phyloP scores from a whole-genome alignment of 495 filamentous ascomycete species.

The Talaromyces ruber region DNA sequence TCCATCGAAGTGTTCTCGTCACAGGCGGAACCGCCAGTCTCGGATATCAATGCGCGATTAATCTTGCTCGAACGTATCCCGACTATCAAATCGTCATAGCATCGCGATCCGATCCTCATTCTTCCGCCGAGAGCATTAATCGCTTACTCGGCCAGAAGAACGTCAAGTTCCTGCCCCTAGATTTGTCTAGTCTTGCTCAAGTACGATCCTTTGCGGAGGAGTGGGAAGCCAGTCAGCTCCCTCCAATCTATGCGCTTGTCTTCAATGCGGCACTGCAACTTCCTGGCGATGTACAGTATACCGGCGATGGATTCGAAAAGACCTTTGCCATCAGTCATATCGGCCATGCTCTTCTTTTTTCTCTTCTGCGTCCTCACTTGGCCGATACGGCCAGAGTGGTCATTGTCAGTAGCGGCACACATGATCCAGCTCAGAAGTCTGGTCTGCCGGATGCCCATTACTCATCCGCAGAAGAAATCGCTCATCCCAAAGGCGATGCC shows the following conservation, averaged over 20 bases:
- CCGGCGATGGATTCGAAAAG: slow-evolving; percentile 33
- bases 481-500: slow-evolving; percentile 15
- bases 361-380: slow-evolving; percentile 35
- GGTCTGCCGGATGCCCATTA: slow-evolving; percentile 21
- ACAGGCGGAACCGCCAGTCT: slow-evolving; percentile 34
- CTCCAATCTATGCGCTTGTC: slow-evolving; percentile 35
- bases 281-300: slow-evolving; percentile 18
- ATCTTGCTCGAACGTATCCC: slow-evolving; percentile 22
- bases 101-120: slow-evolving; percentile 31
- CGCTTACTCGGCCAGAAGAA: slow-evolving; percentile 20
- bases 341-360: slow-evolving; percentile 43
- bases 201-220: slow-evolving; percentile 28
- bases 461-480: slow-evolving; percentile 21
- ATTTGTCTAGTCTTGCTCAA: slow-evolving; percentile 30
- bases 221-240: slow-evolving; percentile 26
- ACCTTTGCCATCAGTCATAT: slow-evolving; percentile 31
- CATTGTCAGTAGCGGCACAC: slow-evolving; percentile 22
- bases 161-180: slow-evolving; percentile 29
- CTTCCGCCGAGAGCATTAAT: slow-evolving; percentile 27
- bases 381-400: slow-evolving; percentile 40
- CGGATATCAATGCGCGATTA: slow-evolving; percentile 24
- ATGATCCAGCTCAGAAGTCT: slow-evolving; percentile 23
- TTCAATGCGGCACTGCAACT: slow-evolving; percentile 40
- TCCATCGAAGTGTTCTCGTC: slow-evolving; percentile 25
- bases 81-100: slow-evolving; percentile 26